Conservation (phyloP, 129 eudicot genomes). For the Pseudognaphalium luteoalbum region DNA sequence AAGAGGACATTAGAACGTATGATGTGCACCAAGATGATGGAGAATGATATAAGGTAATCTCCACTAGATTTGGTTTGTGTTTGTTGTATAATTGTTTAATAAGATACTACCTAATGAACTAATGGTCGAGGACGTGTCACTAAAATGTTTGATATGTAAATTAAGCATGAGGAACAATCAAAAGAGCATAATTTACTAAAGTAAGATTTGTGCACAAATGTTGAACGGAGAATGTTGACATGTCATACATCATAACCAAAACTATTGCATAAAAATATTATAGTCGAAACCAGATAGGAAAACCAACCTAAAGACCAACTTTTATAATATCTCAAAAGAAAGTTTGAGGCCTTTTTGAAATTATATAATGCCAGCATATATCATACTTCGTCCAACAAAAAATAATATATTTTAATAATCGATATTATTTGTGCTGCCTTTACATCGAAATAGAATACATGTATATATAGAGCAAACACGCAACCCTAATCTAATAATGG, state of each 20-base stretch:
- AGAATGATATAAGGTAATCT: neutral
- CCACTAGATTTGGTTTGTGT: slow-evolving; percentile 10
- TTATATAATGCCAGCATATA: neutral
- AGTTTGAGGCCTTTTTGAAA: neutral
- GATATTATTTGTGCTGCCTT: too few species aligned
- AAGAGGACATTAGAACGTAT: too few species aligned
- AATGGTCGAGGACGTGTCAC: slow-evolving; percentile 7
- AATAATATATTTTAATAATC: too few species aligned
- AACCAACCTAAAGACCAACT: slow-evolving; percentile 4
- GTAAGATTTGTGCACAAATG: neutral
- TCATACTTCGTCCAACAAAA: neutral
- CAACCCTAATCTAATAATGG: too few species aligned
- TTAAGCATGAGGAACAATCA: slow-evolving; percentile 6
- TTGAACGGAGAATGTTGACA: neutral
- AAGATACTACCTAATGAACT: slow-evolving; percentile 4
- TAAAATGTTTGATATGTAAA: slow-evolving; percentile 1
- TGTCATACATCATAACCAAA: slow-evolving; percentile 11
- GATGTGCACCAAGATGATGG: neutral
- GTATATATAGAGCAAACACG: too few species aligned
- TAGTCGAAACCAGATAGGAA: neutral
- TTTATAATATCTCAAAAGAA: neutral
- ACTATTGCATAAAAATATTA: slow-evolving; percentile 3
- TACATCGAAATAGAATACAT: too few species aligned
- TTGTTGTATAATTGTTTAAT: slow-evolving; percentile 1
- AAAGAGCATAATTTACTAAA: neutral